These are phyloP conservation scores for Astraeus odoratus DNA, from an alignment of 768 basidiomycete genomes.

Conservation along the genomic window DNA sequence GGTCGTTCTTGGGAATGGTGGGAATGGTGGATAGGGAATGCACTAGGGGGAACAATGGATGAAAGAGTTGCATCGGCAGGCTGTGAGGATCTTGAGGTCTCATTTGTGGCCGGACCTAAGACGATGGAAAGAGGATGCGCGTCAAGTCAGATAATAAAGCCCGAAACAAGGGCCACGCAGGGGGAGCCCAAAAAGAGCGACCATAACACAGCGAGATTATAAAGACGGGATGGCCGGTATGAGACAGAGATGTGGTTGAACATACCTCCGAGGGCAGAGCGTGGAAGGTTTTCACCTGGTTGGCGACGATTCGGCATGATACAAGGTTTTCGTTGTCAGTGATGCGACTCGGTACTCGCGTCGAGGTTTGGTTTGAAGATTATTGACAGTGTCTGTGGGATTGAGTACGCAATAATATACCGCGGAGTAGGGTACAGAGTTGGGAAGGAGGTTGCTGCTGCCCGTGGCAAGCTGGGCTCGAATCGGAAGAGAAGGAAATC, in stretches of 20 bases:
- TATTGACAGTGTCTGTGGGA: no score
- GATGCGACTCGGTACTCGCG: background rate
- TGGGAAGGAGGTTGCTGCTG: no score
- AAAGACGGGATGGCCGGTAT: constrained; percentile 5
- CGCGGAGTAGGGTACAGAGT: no score
- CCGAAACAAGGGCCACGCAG: background rate
- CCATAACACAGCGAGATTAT: constrained; percentile 1
- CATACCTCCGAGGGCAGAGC: constrained; percentile 23
- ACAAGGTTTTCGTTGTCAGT: constrained; percentile 3
- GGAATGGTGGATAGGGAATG: background rate
- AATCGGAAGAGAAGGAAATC: background rate
- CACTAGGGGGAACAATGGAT: background rate
- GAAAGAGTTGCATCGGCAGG: background rate
- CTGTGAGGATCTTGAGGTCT: background rate
- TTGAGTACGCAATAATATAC: no score
- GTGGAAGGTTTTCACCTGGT: constrained; percentile 6
- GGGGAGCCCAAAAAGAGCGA: background rate
- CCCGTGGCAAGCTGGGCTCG: no score
- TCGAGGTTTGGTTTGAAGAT: background rate
- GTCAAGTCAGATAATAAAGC: background rate
- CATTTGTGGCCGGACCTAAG: constrained; percentile 8
- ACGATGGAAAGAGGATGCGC: background rate
- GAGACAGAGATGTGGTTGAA: constrained; percentile 8
- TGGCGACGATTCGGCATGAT: constrained; percentile 21
- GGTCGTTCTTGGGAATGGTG: background rate